Evolutionary conservation across 345 rosid species (phyloP).

Genomic region (Kernera saxatilis): DNA sequence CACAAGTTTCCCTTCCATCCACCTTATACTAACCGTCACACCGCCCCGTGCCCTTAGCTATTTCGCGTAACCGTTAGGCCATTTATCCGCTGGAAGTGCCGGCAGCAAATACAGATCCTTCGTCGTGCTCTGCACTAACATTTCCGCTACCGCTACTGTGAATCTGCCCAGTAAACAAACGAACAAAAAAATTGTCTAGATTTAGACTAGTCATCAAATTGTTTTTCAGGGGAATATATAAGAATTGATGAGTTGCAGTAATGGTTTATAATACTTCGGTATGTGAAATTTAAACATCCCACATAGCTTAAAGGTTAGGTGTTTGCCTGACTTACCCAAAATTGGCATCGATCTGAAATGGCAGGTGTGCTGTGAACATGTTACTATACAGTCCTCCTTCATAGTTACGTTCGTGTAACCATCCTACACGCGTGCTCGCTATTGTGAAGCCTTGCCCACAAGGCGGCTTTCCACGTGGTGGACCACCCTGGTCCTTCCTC

Average conservation of each 20-base stretch:
- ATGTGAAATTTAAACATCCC: neutral
- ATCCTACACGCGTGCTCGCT: constrained; percentile 65
- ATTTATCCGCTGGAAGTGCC: constrained; percentile 71
- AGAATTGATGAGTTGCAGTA: neutral
- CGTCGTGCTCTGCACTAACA: constrained; percentile 80
- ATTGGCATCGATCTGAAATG: constrained; percentile 97
- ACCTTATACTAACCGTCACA: constrained; percentile 54
- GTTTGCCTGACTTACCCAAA: constrained; percentile 61
- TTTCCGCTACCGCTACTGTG: constrained; percentile 70
- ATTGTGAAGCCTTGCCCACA: constrained; percentile 82
- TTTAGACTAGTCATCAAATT: neutral
- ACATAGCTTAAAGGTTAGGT: neutral
- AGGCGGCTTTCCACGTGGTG: constrained; percentile 74
- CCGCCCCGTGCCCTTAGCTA: constrained; percentile 84
- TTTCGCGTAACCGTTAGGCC: constrained; percentile 64
- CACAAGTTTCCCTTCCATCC: constrained; percentile 74
- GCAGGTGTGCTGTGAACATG: constrained; percentile 91
- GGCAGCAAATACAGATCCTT: constrained; percentile 76
- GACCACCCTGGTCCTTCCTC: constrained; percentile 99
- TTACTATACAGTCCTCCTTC: constrained; percentile 86
- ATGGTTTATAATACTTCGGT: neutral
- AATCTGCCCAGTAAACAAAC: constrained; percentile 51
- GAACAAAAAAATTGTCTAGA: neutral
- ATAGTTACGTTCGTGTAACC: constrained; percentile 58
- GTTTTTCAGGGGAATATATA: neutral